These are phyloP conservation scores for Pestalotiopsis sp. DNA, from an alignment of 2,329 filamentous ascomycete genomes.

Conservation along the genomic window DNA sequence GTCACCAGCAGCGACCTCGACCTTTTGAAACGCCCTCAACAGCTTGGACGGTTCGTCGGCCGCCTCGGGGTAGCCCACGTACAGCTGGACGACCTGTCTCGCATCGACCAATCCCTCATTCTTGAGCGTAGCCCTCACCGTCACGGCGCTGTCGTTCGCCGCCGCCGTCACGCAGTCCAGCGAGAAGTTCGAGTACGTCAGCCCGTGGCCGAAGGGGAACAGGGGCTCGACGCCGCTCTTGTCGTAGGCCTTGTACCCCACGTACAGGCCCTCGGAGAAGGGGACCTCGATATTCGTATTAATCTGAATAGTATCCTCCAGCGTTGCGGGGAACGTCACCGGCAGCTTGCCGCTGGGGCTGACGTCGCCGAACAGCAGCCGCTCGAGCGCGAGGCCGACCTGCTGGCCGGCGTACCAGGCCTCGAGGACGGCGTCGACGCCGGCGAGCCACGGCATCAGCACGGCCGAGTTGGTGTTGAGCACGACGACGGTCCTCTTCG, in stretches of 20 bases:
- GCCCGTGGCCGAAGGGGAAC: neutral
- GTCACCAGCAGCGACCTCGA: neutral
- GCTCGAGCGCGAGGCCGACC: slow-evolving; percentile 15
- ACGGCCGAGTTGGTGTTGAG: slow-evolving; percentile 16
- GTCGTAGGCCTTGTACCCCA: slow-evolving; percentile 5
- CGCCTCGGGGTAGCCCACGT: slow-evolving; percentile 2
- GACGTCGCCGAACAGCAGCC: slow-evolving; percentile 15
- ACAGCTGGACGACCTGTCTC: slow-evolving; percentile 7
- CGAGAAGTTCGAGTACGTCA: slow-evolving; percentile 3
- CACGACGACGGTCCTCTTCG: slow-evolving; percentile 11
- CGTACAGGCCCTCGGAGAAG: slow-evolving; percentile 7
- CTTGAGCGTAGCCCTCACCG: slow-evolving; percentile 24
- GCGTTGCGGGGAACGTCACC: slow-evolving; percentile 13
- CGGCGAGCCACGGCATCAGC: slow-evolving; percentile 10
- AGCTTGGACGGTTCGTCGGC: neutral
- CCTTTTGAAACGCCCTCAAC: slow-evolving; percentile 1
- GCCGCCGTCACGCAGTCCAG: neutral
- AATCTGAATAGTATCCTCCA: slow-evolving; percentile 13
- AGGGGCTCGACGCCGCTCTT: neutral
- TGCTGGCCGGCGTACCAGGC: slow-evolving; percentile 15
- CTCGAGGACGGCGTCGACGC: slow-evolving; percentile 13
- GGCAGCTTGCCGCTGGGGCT: slow-evolving; percentile 19
- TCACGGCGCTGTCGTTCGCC: neutral
- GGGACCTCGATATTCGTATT: neutral
- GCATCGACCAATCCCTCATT: slow-evolving; percentile 15